Evolutionary conservation across 257 asterid species (phyloP).

Genomic region (Eustoma russellianum): DNA sequence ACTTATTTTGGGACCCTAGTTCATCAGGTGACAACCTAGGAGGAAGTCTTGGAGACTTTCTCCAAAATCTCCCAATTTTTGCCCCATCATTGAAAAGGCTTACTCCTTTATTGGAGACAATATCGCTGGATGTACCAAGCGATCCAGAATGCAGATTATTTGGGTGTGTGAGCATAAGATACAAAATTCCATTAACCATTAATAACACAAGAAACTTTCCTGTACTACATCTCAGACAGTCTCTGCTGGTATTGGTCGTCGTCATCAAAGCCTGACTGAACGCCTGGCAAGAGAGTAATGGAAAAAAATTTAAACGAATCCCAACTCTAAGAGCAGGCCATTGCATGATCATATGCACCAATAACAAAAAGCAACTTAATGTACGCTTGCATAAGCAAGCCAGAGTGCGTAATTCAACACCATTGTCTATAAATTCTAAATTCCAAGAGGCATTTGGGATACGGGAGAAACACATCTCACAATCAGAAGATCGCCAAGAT

Average conservation of each 20-base stretch:
- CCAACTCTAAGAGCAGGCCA: background rate
- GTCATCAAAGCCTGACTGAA: slow-evolving; percentile 45
- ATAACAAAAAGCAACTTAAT: too few relatives aligned
- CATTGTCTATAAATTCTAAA: too few relatives aligned
- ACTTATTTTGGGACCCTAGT: slow-evolving; percentile 37
- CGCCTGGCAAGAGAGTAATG: slow-evolving; percentile 40
- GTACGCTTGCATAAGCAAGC: too few relatives aligned
- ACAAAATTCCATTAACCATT: slow-evolving; percentile 64
- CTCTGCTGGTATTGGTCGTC: slow-evolving; percentile 38
- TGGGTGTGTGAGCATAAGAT: slow-evolving; percentile 47
- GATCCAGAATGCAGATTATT: slow-evolving; percentile 27
- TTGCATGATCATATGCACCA: too few relatives aligned
- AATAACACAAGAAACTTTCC: slow-evolving; percentile 69
- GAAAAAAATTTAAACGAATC: slow-evolving; percentile 7
- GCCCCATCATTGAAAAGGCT: slow-evolving; percentile 33
- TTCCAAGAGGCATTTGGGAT: too few relatives aligned
- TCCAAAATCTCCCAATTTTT: slow-evolving; percentile 54
- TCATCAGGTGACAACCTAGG: slow-evolving; percentile 87
- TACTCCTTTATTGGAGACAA: slow-evolving; percentile 38
- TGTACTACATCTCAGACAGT: slow-evolving; percentile 55
- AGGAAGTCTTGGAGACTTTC: slow-evolving; percentile 79
- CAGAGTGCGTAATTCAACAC: too few relatives aligned
- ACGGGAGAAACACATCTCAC: too few relatives aligned
- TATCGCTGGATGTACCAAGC: slow-evolving; percentile 22
- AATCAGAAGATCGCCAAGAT: too few relatives aligned